These are phyloP conservation scores for Chalciporus piperatus DNA, from an alignment of 768 basidiomycete species.

Conservation along the genomic window DNA sequence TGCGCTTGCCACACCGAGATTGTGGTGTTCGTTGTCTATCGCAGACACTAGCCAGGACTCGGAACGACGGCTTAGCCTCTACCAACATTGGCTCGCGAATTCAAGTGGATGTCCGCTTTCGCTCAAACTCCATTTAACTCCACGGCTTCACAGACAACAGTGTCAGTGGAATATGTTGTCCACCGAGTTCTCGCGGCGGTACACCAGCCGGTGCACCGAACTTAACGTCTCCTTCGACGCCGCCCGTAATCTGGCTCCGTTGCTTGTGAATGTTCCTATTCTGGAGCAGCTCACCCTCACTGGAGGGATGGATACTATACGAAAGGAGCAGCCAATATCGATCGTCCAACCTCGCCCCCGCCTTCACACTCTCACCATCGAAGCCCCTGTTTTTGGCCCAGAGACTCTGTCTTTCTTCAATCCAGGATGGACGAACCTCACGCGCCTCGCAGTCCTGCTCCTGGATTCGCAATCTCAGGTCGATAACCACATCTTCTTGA, in stretches of 20 bases:
- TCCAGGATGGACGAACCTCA: too few species aligned
- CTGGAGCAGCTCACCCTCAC: constrained; percentile 15
- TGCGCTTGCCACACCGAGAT: constrained; percentile 36
- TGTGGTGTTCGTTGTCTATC: constrained; percentile 46
- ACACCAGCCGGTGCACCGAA: constrained; percentile 6
- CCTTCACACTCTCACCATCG: too few species aligned
- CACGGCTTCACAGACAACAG: constrained; percentile 4
- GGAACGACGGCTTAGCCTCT: constrained; percentile 10
- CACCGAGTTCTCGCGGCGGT: constrained; percentile 19
- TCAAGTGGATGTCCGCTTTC: constrained; percentile 17
- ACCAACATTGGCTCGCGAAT: constrained; percentile 17
- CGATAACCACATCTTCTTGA: too few species aligned
- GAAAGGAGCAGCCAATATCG: too few species aligned
- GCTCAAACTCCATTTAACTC: constrained; percentile 13
- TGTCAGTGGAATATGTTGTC: constrained; percentile 8
- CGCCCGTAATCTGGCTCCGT: background rate
- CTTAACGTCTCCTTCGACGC: constrained; percentile 13
- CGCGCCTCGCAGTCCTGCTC: too few species aligned
- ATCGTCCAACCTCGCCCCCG: too few species aligned
- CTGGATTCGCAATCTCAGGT: too few species aligned
- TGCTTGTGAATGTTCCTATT: constrained; percentile 16
- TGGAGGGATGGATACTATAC: background rate
- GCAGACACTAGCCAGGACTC: background rate
- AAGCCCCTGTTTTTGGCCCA: too few species aligned
- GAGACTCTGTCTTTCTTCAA: too few species aligned